Percentiles rank a stretch among this genome's conserved stretches.
phyloP scores from a whole-genome alignment of 2,329 filamentous ascomycete genomes.

The Phialocephala subalpina region DNA sequence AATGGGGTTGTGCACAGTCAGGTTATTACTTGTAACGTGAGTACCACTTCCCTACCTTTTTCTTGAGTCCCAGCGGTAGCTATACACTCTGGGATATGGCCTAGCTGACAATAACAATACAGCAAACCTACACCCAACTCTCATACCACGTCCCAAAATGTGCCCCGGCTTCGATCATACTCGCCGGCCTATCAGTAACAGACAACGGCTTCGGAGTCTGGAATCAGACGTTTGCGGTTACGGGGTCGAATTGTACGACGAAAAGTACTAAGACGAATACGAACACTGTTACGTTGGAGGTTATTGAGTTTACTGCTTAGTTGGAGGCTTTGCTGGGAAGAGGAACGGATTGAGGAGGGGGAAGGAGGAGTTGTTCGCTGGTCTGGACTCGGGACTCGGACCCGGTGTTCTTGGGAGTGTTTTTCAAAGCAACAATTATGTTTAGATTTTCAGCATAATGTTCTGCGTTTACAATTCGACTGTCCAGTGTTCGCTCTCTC shows the following conservation, averaged over 20 bases:
- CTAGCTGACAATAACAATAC: no score
- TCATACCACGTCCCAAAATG: constrained; percentile 16
- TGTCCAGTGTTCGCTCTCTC: no score
- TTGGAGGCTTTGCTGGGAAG: neutral
- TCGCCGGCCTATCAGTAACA: constrained; percentile 15
- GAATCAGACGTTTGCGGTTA: constrained; percentile 18
- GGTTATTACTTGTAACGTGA: constrained; percentile 16
- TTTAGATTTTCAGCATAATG: no score
- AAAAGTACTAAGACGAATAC: neutral
- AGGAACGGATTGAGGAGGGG: neutral
- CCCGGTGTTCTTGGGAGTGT: no score
- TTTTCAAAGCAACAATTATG: no score
- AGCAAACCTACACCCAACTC: constrained; percentile 19
- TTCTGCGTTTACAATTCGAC: no score
- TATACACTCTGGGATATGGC: no score
- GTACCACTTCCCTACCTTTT: neutral
- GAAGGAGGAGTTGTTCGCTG: neutral
- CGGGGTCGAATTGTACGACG: neutral
- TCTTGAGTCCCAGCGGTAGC: no score
- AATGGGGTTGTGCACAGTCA: constrained; percentile 18
- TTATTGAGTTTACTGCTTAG: neutral
- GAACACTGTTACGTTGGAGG: neutral
- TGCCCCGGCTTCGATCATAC: constrained; percentile 3
- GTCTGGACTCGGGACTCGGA: neutral
- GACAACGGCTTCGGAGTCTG: constrained; percentile 21